Conservation (phyloP, 352 stramenopile genomes). For the Globisporangium camurandrum region DNA sequence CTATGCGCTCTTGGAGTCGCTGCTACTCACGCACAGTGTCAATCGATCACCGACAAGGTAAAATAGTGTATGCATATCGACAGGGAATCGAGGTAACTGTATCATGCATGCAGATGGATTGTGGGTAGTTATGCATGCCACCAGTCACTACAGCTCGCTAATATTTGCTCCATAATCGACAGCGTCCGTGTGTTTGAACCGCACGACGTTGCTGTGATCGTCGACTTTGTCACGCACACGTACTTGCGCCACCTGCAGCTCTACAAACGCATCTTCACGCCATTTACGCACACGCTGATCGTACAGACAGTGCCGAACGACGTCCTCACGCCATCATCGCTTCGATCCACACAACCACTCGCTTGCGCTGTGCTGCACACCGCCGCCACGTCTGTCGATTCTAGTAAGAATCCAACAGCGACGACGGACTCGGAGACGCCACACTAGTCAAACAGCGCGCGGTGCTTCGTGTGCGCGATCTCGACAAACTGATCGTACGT, state of each 20-base stretch:
- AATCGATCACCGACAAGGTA: conserved; percentile 65
- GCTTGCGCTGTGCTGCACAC: conserved; percentile 31
- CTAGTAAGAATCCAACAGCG: conserved; percentile 1
- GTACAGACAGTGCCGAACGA: no score
- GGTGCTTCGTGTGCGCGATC: conserved; percentile 67
- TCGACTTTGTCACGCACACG: conserved; percentile 68
- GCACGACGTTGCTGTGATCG: conserved; percentile 38
- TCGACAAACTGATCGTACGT: conserved; percentile 82
- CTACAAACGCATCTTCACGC: conserved; percentile 78
- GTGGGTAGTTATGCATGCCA: background rate
- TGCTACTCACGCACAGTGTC: conserved; percentile 61
- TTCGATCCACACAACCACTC: conserved; percentile 32
- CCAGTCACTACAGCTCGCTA: background rate
- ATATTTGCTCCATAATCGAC: no score
- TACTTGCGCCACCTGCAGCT: conserved; percentile 80
- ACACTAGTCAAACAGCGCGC: conserved; percentile 56
- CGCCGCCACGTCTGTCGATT: no score
- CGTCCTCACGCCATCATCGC: no score
- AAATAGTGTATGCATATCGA: background rate
- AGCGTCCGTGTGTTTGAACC: conserved; percentile 55
- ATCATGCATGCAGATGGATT: background rate
- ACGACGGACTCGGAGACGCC: background rate
- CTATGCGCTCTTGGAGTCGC: conserved; percentile 49
- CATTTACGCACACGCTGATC: conserved; percentile 43
- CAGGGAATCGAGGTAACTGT: background rate